A percentile compares a stretch with the other conserved stretches of the same genome.
These are phyloP conservation scores for Mycena metata DNA, from an alignment of 768 basidiomycete species.

Conservation along the genomic window DNA sequence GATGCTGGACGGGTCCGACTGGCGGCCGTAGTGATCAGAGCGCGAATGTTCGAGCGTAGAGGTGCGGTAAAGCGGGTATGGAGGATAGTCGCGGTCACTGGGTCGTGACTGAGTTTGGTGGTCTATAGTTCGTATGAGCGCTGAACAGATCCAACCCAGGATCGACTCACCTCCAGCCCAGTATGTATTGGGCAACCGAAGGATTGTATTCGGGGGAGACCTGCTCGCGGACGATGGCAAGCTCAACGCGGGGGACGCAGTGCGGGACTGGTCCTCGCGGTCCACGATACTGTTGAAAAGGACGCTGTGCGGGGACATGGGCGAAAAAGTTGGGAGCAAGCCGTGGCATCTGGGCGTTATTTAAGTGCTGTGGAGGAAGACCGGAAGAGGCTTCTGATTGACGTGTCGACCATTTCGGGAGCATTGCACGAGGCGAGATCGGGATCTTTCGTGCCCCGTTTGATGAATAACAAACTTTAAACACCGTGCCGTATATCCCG, in stretches of 20 bases:
- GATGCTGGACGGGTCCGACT: constrained; percentile 14
- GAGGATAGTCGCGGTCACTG: constrained; percentile 5
- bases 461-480: constrained; percentile 7
- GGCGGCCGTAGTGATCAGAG: constrained; percentile 5
- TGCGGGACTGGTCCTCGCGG: background rate
- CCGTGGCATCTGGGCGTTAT: background rate
- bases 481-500: constrained; percentile 23
- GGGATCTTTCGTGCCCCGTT: constrained; percentile 19
- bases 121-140: background rate
- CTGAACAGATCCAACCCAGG: background rate
- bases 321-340: constrained; percentile 14
- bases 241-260: background rate
- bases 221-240: background rate
- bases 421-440: constrained; percentile 22
- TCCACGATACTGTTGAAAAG: constrained; percentile 14
- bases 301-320: constrained; percentile 29
- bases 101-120: background rate
- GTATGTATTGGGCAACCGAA: background rate
- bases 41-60: background rate
- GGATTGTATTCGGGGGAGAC: background rate
- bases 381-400: constrained; percentile 22
- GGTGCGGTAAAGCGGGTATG: background rate
- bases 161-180: constrained; percentile 7
- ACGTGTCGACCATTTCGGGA: background rate
- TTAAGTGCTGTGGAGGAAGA: constrained; percentile 20